Percentiles rank a stretch among this genome's conserved stretches.
Conservation (phyloP, 306 rosid species). For the Trichosanthes truncata region DNA sequence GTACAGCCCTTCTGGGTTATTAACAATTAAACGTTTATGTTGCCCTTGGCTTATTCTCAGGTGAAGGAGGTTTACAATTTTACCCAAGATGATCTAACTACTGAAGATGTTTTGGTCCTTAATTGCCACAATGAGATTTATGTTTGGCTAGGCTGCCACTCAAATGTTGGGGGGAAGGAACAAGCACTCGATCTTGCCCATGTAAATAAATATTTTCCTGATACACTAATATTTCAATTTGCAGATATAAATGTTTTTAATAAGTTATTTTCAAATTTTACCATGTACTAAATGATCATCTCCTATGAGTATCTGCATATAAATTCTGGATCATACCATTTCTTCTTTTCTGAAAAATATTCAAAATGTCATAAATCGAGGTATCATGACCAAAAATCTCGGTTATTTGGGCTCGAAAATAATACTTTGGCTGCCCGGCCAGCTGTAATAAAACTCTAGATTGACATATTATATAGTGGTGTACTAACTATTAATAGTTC, state of each 20-base stretch:
- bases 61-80: constrained; percentile 85
- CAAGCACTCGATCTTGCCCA: constrained; percentile 72
- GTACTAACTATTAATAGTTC: neutral
- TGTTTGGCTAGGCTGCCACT: constrained; percentile 83
- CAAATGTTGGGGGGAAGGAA: constrained; percentile 59
- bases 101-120: constrained; percentile 80
- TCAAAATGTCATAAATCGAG: neutral
- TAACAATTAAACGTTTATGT: neutral
- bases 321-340: neutral
- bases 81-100: constrained; percentile 81
- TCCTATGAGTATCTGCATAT: neutral
- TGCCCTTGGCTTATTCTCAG: constrained; percentile 38
- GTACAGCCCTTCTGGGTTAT: neutral
- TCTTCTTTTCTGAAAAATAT: neutral
- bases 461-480: neutral
- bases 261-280: neutral
- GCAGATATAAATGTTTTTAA: neutral
- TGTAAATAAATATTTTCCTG: constrained; percentile 31
- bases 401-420: neutral
- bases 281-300: neutral
- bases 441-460: neutral
- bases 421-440: neutral
- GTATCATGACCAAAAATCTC: neutral
- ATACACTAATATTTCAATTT: neutral
- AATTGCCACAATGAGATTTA: constrained; percentile 80